Base-by-base conservation (phyloP, 2,329 filamentous ascomycete species). In the Bipolaris oryzae region DNA sequence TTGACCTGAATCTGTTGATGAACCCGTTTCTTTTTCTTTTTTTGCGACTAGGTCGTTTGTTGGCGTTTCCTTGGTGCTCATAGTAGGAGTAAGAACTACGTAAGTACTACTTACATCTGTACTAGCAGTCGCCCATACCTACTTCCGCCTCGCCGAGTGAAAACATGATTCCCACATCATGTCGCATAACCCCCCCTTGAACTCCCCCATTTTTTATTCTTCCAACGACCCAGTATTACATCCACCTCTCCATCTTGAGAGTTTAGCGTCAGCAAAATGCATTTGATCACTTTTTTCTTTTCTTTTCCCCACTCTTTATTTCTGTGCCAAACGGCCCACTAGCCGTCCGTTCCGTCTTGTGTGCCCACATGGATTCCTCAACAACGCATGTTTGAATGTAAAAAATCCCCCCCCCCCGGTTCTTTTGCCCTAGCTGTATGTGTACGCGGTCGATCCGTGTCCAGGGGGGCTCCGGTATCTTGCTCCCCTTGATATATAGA, bases 321-420 rank as follows among this genome's bases (percentile, higher is more conserved):
- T 7, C 7, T 28, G 3, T 10, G 25, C 28, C 28, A 31, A 23
- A 23, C 45, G 45, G 45, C 45, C 34, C 45, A 31, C 21, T 15
- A 38, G 45, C 45, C 45, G 45, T 48, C 45, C 33, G 45, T 28
- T 28, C 45, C 45, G 45, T 28, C 34, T 18, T 21, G n/a, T 11
- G 21, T 7, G 45, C 20, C n/a, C 20, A 16, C 45, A 38, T 28
- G 7, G 15, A 28, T 3, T 15, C 31, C 21, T 28, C 34, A 37
- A 16, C 45, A 25, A 13, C 28, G 10, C 28, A 31, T 5, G 28
- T 11, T 31, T 13, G 28, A 3, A 9, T 16, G 34, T 34, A 28
- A 28, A n/a, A n/a, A n/a, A n/a, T n/a, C n/a, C n/a, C n/a, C n/a
- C n/a, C n/a, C n/a, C n/a, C 21, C 13, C 34, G 34, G n/a, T n/a